These are phyloP conservation scores for Phlegmacium glaucopus DNA, from an alignment of 768 basidiomycete species.

Conservation along the genomic window DNA sequence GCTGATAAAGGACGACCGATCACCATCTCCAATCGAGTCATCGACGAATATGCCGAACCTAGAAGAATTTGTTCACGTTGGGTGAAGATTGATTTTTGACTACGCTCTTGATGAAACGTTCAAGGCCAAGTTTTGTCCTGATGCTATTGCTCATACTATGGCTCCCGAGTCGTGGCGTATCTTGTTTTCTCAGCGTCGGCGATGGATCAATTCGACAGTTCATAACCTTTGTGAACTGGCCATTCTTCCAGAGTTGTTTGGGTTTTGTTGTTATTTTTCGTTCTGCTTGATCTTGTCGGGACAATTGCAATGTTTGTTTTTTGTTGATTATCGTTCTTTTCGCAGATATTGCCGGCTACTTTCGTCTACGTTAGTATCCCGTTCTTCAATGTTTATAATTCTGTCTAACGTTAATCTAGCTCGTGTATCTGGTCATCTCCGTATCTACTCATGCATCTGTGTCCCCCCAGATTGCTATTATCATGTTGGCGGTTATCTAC, in stretches of 20 bases:
- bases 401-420: slow-evolving; percentile 33
- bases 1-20: slow-evolving; percentile 94
- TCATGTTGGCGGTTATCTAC: slow-evolving; percentile 89
- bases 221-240: slow-evolving; percentile 91
- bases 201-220: slow-evolving; percentile 97
- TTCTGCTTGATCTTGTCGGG: slow-evolving; percentile 87
- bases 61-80: slow-evolving; percentile 93
- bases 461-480: slow-evolving; percentile 81
- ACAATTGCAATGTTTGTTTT: slow-evolving; percentile 55
- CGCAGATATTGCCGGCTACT: slow-evolving; percentile 81
- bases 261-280: slow-evolving; percentile 94
- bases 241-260: slow-evolving; percentile 82
- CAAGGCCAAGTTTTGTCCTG: slow-evolving; percentile 90
- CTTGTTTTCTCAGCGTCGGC: slow-evolving; percentile 86
- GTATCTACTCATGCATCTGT: slow-evolving; percentile 70
- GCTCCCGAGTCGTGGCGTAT: slow-evolving; percentile 90
- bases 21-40: slow-evolving; percentile 94
- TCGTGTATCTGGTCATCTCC: slow-evolving; percentile 79
- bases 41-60: slow-evolving; percentile 92
- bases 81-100: slow-evolving; percentile 97
- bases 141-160: slow-evolving; percentile 87
- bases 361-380: slow-evolving; percentile 75
- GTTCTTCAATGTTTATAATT: neutral
- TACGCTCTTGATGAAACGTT: slow-evolving; percentile 90
- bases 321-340: neutral